These are phyloP conservation scores for Rubia tinctorum DNA, from an alignment of 305 asterid genomes.

Conservation along the genomic window DNA sequence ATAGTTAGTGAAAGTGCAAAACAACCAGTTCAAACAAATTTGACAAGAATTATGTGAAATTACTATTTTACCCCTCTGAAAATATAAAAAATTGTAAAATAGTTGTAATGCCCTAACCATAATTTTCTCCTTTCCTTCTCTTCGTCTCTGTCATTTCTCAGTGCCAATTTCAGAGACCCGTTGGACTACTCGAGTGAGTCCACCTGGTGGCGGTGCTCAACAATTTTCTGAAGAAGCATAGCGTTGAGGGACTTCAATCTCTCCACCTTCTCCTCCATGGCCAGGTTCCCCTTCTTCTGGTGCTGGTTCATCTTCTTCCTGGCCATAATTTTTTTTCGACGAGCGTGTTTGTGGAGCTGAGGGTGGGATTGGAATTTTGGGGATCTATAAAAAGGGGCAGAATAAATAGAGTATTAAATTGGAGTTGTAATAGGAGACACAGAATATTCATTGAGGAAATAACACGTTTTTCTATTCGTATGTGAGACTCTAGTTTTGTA, in stretches of 20 bases:
- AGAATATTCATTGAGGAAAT: background rate
- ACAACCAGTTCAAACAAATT: no score
- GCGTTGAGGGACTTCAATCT: slow-evolving; percentile 58
- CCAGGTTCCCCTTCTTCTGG: slow-evolving; percentile 8
- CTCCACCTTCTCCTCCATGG: slow-evolving; percentile 59
- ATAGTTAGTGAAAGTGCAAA: no score
- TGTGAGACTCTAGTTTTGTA: background rate
- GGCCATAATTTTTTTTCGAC: slow-evolving; percentile 10
- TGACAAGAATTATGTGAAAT: no score
- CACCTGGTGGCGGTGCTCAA: slow-evolving; percentile 66
- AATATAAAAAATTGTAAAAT: no score
- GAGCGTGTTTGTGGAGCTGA: no score
- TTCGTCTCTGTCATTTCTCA: slow-evolving; percentile 35
- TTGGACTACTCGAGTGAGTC: slow-evolving; percentile 45
- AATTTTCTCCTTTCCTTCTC: slow-evolving; percentile 26
- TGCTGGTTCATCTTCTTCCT: slow-evolving; percentile 20
- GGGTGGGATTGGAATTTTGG: background rate
- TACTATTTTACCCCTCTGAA: no score
- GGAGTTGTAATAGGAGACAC: background rate
- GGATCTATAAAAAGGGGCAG: background rate
- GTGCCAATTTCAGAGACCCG: slow-evolving; percentile 41
- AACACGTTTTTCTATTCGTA: background rate
- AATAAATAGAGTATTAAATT: background rate
- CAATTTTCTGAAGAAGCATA: slow-evolving; percentile 56
- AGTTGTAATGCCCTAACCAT: no score